phyloP scores from a whole-genome alignment of 2,329 filamentous ascomycete species.

The Alternaria gansuensis region DNA sequence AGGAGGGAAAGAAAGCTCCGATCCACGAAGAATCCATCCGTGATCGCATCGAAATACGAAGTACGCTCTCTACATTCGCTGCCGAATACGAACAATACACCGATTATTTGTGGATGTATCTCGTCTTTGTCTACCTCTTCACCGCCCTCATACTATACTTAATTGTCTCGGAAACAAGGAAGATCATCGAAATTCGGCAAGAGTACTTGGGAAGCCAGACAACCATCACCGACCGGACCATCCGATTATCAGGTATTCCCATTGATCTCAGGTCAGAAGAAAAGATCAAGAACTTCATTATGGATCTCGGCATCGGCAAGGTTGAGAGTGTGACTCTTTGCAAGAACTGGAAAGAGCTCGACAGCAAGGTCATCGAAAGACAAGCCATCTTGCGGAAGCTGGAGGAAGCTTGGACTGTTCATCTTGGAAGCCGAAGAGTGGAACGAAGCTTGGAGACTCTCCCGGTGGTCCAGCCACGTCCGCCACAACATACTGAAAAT shows the following conservation, averaged over 20 bases:
- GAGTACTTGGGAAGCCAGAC: conserved; percentile 92
- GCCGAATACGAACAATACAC: conserved; percentile 54
- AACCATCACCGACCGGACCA: conserved; percentile 94
- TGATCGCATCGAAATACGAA: conserved; percentile 34
- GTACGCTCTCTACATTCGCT: conserved; percentile 31
- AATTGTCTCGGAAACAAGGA: conserved; percentile 82
- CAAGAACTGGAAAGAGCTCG: conserved; percentile 84
- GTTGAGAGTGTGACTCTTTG: conserved; percentile 90
- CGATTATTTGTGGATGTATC: conserved; percentile 87
- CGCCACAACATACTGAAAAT: conserved; percentile 43
- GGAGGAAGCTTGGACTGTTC: conserved; percentile 83
- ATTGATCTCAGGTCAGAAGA: conserved; percentile 78
- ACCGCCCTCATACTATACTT: conserved; percentile 82
- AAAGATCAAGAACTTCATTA: conserved; percentile 84
- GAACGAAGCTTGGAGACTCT: conserved; percentile 60
- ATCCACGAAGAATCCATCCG: conserved; percentile 25
- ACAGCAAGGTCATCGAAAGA: conserved; percentile 75
- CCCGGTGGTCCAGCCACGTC: conserved; percentile 60
- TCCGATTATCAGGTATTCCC: conserved; percentile 89
- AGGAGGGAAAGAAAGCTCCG: conserved; percentile 43
- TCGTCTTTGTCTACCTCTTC: conserved; percentile 95
- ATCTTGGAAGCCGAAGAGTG: conserved; percentile 67
- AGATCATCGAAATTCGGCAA: conserved; percentile 85
- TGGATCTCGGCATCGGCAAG: conserved; percentile 85
- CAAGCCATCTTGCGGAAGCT: conserved; percentile 72